phyloP scores from a whole-genome alignment of 495 filamentous ascomycete genomes.

The Saxophila tyrrhenica region DNA sequence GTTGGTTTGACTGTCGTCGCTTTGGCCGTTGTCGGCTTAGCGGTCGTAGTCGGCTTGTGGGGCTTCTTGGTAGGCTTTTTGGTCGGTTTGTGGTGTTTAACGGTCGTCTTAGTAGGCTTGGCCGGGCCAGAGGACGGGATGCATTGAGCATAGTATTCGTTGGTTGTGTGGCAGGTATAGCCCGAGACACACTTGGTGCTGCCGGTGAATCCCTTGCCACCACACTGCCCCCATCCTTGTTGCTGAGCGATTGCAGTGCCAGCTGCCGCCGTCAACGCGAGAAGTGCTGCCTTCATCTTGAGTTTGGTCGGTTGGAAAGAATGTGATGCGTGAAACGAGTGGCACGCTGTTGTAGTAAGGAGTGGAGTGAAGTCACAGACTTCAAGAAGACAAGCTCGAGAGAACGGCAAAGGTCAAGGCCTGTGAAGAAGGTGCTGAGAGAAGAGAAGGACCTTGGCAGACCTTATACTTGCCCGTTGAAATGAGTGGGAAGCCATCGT shows the following conservation, averaged over 20 bases:
- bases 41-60: neutral
- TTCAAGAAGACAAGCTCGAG: neutral
- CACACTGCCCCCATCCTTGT: conserved; percentile 17
- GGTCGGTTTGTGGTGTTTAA: no score
- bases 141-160: conserved; percentile 20
- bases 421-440: neutral
- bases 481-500: neutral
- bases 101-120: neutral
- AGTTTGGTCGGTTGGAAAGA: neutral
- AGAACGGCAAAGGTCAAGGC: neutral
- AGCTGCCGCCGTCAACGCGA: conserved; percentile 11
- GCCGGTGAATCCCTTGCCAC: conserved; percentile 14
- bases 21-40: neutral
- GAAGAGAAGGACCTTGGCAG: neutral
- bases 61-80: no score
- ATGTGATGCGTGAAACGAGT: conserved; percentile 7
- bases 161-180: conserved; percentile 6
- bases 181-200: conserved; percentile 17
- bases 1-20: neutral
- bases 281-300: conserved; percentile 15
- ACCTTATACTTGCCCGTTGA: neutral
- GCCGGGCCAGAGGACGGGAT: conserved; percentile 4
- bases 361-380: neutral
- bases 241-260: conserved; percentile 12
- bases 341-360: neutral